Conservation (phyloP, 805 yeast species). For the Pichia paraexigua region DNA sequence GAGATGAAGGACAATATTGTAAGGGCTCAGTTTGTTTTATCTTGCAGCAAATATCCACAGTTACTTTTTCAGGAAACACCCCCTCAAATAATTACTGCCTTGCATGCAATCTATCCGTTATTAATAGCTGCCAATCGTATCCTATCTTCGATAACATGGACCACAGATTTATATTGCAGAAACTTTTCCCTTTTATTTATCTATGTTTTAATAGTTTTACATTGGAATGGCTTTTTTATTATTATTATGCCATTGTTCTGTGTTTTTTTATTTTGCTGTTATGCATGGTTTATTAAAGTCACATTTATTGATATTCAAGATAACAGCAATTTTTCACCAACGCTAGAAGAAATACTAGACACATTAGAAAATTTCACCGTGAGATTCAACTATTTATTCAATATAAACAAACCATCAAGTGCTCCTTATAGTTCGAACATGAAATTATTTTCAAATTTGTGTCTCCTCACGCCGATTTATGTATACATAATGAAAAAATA, state of each 20-base stretch:
- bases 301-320: constrained; percentile 28
- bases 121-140: constrained; percentile 36
- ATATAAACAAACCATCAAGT: constrained; percentile 17
- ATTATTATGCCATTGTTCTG: constrained; percentile 34
- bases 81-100: constrained; percentile 40
- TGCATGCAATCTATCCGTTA: constrained; percentile 41
- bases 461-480: constrained; percentile 37
- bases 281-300: constrained; percentile 39
- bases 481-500: constrained; percentile 28
- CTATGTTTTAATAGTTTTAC: constrained; percentile 33
- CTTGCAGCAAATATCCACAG: constrained; percentile 4
- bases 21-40: constrained; percentile 12
- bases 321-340: constrained; percentile 30
- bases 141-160: constrained; percentile 46
- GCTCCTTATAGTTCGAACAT: constrained; percentile 9
- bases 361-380: constrained; percentile 38
- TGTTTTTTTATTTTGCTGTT: constrained; percentile 31
- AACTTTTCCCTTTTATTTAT: constrained; percentile 36
- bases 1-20: background rate
- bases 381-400: constrained; percentile 32
- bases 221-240: constrained; percentile 34
- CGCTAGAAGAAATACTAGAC: constrained; percentile 44
- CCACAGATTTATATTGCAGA: constrained; percentile 40
- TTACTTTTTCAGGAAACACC: constrained; percentile 20
- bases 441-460: background rate